A percentile compares a stretch with the other conserved stretches of the same genome.
Evolutionary conservation across 176 grass and related monocot species (phyloP).

Genomic region (Poa annua): DNA sequence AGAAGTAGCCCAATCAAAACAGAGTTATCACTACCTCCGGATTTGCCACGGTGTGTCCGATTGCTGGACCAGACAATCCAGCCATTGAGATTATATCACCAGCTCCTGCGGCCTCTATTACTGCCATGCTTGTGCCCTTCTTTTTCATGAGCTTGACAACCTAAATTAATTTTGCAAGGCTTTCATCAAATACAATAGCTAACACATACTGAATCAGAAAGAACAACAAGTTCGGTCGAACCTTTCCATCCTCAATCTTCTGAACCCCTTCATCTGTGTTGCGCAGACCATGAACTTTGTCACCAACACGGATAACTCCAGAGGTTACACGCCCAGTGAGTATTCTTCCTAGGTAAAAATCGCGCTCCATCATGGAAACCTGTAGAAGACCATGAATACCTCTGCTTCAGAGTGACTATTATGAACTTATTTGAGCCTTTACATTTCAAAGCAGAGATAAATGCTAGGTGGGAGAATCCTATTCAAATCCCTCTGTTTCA

Average conservation of each 20-base stretch:
- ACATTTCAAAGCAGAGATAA: slow-evolving; percentile 24
- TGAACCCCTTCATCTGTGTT: slow-evolving; percentile 73
- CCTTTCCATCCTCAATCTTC: slow-evolving; percentile 98
- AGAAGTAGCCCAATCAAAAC: slow-evolving; percentile 32
- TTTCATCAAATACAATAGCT: slow-evolving; percentile 32
- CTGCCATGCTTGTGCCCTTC: slow-evolving; percentile 85
- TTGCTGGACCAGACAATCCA: slow-evolving; percentile 89
- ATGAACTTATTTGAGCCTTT: background rate
- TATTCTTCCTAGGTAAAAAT: slow-evolving; percentile 99
- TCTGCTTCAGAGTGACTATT: background rate
- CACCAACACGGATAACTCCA: slow-evolving; percentile 77
- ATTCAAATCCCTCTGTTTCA: slow-evolving; percentile 18
- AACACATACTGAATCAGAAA: slow-evolving; percentile 33
- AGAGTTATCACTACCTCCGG: slow-evolving; percentile 59
- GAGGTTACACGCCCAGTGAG: slow-evolving; percentile 90
- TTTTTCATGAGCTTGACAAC: slow-evolving; percentile 99
- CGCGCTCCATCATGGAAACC: slow-evolving; percentile 99
- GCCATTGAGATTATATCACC: slow-evolving; percentile 98
- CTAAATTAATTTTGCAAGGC: slow-evolving; percentile 56
- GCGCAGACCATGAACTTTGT: slow-evolving; percentile 86
- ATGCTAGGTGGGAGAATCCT: slow-evolving; percentile 5
- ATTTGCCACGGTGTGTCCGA: slow-evolving; percentile 97
- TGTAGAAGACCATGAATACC: slow-evolving; percentile 42
- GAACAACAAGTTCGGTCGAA: slow-evolving; percentile 36
- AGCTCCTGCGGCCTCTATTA: slow-evolving; percentile 83